Conservation (phyloP, 78 protist species). For the Dictyostelium purpureum region DNA sequence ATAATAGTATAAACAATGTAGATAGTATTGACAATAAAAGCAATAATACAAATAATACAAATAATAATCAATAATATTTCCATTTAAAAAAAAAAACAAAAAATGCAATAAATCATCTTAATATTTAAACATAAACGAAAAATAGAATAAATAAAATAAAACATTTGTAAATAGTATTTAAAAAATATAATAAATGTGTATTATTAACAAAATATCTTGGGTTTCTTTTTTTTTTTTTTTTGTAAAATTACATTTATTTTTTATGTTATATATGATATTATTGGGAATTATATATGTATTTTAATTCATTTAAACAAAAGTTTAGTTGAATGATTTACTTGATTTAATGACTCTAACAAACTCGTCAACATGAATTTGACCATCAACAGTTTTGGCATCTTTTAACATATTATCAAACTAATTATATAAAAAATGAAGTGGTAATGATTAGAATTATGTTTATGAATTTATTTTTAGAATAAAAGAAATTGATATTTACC, state of each 20-base stretch:
- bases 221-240: not conserved
- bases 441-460: not conserved
- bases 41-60: too few relatives aligned
- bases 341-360: constrained; percentile 68
- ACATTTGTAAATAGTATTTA: constrained; percentile 1
- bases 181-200: not conserved
- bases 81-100: too few relatives aligned
- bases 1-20: too few relatives aligned
- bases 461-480: not conserved
- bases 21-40: too few relatives aligned
- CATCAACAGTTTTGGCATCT: constrained; percentile 76
- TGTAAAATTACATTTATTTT: not conserved
- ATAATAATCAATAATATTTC: too few relatives aligned
- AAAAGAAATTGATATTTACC: constrained; percentile 29
- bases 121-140: too few relatives aligned
- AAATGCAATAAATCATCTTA: too few relatives aligned
- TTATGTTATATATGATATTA: not conserved
- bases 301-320: too few relatives aligned
- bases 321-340: constrained; percentile 54
- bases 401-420: constrained; percentile 66
- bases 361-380: constrained; percentile 75
- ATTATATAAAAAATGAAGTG: not conserved
- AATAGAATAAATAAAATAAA: not conserved
- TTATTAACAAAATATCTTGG: not conserved
- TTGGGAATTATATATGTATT: too few relatives aligned